Base-by-base conservation (phyloP, 2,329 filamentous ascomycete species). In the Pleomassaria siparia region DNA sequence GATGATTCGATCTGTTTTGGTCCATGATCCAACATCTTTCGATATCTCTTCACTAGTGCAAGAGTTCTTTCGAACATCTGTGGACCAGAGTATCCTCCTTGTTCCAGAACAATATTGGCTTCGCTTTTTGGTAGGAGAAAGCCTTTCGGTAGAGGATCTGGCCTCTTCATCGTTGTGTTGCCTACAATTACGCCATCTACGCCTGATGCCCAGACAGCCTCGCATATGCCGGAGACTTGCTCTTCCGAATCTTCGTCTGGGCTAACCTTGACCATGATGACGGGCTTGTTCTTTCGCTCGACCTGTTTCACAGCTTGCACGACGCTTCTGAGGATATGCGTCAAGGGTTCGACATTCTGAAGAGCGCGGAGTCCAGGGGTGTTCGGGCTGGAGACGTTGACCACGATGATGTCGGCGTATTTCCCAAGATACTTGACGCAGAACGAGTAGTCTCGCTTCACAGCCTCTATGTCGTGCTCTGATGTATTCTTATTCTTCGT, bases 301-400 rank as follows among this genome's bases (percentile, higher is more conserved):
- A 87, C 80, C 53, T 77, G 76, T 57, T 81, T 76, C 1, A 91
- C 91, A 46, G 92, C 88, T 13, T 83, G 78, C 1, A 97, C 92
- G 0, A 97, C 92, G 1, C 89, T 88, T 9, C 79, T 82, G 32
- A 99, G 75, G 39, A 99, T 86, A 33, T 82, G 77, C 2, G 90
- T 92, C 47, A 99, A 75, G 1, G 91, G 92, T 55, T 88, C 90
- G 0, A 86, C 82, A 2, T 88, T 88, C 73, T 99, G 94, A 29
- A 99, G 77, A 46, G 90, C 87, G 20, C 94, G 84, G 40, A 97
- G 80, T 0, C 94, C 92, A 0, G 92, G 92, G 0, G 92, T 97
- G 74, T 99, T 99, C 20, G 94, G 94, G 60, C 89, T 95, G 64
- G 91, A 96, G 41, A 99, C 94, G 63, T 99, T 99, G 64, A 99